Percentiles rank a stretch among this genome's conserved stretches.
These are phyloP conservation scores for Gossypium trilobum DNA, from an alignment of 441 rosid species.

Conservation along the genomic window DNA sequence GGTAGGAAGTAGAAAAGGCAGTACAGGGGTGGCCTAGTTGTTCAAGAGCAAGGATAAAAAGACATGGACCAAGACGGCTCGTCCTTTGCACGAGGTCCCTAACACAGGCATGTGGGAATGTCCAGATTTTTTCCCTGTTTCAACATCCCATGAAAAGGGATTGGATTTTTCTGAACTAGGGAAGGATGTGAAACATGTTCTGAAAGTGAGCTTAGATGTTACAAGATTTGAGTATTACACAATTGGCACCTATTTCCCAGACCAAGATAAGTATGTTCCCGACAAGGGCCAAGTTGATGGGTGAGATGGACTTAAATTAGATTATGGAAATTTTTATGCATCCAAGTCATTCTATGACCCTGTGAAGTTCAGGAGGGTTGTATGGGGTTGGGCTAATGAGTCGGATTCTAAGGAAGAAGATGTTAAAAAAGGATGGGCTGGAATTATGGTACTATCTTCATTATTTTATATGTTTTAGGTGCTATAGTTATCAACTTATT, in stretches of 20 bases:
- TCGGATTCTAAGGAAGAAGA: slow-evolving; percentile 41
- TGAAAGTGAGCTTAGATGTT: slow-evolving; percentile 64
- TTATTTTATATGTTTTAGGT: background rate
- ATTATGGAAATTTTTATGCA: slow-evolving; percentile 80
- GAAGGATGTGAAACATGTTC: slow-evolving; percentile 35
- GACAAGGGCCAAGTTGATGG: slow-evolving; percentile 48
- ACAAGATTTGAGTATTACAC: slow-evolving; percentile 74
- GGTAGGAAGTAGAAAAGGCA: slow-evolving; percentile 42
- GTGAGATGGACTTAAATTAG: slow-evolving; percentile 67
- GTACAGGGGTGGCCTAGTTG: slow-evolving; percentile 50
- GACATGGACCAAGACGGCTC: slow-evolving; percentile 51
- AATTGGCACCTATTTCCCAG: slow-evolving; percentile 40
- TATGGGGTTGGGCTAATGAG: slow-evolving; percentile 86
- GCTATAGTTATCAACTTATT: background rate
- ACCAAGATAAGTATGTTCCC: slow-evolving; percentile 42
- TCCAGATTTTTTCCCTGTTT: slow-evolving; percentile 71
- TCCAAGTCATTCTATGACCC: slow-evolving; percentile 73
- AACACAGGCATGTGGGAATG: slow-evolving; percentile 77
- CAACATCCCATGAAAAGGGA: slow-evolving; percentile 28
- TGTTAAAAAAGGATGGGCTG: slow-evolving; percentile 65
- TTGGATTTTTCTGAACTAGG: slow-evolving; percentile 38
- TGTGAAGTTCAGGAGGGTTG: slow-evolving; percentile 41
- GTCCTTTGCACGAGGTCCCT: slow-evolving; percentile 43
- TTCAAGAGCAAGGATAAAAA: slow-evolving; percentile 55
- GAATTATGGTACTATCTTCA: slow-evolving; percentile 43